phyloP scores from a whole-genome alignment of 2,329 filamentous ascomycete genomes.

The Orbilia javanica region DNA sequence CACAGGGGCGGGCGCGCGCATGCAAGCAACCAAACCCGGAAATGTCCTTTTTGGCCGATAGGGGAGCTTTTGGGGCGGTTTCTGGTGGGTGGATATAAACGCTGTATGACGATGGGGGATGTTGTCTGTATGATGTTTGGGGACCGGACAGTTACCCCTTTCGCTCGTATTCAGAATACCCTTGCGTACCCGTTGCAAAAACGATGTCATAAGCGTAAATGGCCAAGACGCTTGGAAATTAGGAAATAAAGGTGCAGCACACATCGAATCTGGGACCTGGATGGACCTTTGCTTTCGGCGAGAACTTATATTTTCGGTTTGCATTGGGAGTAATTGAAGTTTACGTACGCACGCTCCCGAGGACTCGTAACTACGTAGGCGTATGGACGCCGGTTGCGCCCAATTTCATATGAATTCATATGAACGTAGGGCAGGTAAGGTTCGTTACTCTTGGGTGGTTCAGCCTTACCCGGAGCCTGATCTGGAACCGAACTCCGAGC shows the following conservation, averaged over 20 bases:
- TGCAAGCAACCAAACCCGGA: constrained; percentile 14
- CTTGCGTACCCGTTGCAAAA: constrained; percentile 11
- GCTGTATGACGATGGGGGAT: constrained; percentile 16
- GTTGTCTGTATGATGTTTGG: constrained; percentile 35
- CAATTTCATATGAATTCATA: not conserved
- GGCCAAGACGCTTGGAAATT: constrained; percentile 3
- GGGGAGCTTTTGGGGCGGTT: not conserved
- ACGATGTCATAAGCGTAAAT: constrained; percentile 6
- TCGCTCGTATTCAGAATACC: constrained; percentile 55
- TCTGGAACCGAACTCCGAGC: not conserved
- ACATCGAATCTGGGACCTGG: not conserved
- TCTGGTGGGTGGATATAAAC: not conserved
- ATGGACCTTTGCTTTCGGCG: not conserved
- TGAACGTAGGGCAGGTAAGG: not conserved
- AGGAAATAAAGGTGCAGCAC: not conserved
- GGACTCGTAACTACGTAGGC: not conserved
- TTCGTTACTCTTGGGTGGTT: not conserved
- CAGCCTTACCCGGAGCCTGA: constrained; percentile 14
- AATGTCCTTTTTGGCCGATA: constrained; percentile 1
- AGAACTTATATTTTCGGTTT: constrained; percentile 7
- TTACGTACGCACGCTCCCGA: constrained; percentile 4
- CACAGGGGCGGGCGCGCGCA: constrained; percentile 22
- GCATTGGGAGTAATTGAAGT: not conserved
- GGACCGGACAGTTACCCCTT: constrained; percentile 46
- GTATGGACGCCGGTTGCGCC: not conserved